A percentile compares a stretch with the other conserved stretches of the same genome.
phyloP scores from a whole-genome alignment of 371 early-diverging fungal genomes.

The Mucor mucedo region DNA sequence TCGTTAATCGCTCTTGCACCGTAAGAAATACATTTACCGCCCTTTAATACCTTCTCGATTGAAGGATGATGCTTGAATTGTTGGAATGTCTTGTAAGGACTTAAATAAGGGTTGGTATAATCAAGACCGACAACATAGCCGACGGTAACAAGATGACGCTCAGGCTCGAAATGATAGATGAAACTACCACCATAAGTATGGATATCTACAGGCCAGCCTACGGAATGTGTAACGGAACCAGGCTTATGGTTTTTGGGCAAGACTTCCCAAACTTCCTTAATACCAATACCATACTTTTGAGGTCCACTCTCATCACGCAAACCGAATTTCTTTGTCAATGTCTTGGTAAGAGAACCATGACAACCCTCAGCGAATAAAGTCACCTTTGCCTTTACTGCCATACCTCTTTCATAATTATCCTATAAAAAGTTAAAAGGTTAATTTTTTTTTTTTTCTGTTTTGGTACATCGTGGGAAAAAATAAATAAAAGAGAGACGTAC shows the following conservation, averaged over 20 bases:
- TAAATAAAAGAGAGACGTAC: slow-evolving; percentile 25
- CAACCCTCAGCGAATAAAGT: slow-evolving; percentile 98
- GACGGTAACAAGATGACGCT: slow-evolving; percentile 81
- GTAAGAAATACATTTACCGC: slow-evolving; percentile 92
- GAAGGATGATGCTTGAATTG: slow-evolving; percentile 93
- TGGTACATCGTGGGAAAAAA: slow-evolving; percentile 25
- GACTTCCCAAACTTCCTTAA: slow-evolving; percentile 99
- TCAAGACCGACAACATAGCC: slow-evolving; percentile 95
- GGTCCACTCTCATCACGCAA: slow-evolving; percentile 83
- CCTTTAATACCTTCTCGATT: slow-evolving; percentile 82
- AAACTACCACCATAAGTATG: slow-evolving; percentile 95
- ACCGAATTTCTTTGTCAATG: slow-evolving; percentile 84
- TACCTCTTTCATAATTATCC: slow-evolving; percentile 93
- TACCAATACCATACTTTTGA: slow-evolving; percentile 92
- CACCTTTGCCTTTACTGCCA: slow-evolving; percentile 93
- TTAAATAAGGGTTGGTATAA: slow-evolving; percentile 92
- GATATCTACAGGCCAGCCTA: slow-evolving; percentile 94
- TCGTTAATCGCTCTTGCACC: slow-evolving; percentile 97
- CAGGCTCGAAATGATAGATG: slow-evolving; percentile 90
- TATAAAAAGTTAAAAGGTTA: slow-evolving; percentile 16
- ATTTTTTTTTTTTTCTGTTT: not conserved
- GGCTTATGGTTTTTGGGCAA: slow-evolving; percentile 85
- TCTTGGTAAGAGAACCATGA: slow-evolving; percentile 95
- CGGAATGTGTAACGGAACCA: slow-evolving; percentile 86
- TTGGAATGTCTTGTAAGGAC: slow-evolving; percentile 97